Percentiles rank a stretch among this genome's conserved stretches.
phyloP scores from a whole-genome alignment of 2,329 filamentous ascomycete species.

The Parascedosporium putredinis region DNA sequence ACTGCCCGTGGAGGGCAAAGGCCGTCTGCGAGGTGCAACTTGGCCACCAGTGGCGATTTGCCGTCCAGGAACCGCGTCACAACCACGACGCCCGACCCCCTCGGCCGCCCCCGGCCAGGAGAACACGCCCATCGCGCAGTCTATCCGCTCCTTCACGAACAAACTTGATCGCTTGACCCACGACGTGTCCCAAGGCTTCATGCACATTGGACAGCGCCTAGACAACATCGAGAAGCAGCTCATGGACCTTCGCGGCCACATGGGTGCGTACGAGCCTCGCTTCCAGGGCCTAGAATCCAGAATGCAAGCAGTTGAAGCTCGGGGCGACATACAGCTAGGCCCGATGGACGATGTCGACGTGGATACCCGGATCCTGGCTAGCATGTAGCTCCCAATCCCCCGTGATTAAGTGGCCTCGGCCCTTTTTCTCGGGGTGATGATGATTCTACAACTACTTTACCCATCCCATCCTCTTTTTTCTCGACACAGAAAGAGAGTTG shows the following conservation, averaged over 20 bases:
- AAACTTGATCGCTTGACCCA: slow-evolving; percentile 50
- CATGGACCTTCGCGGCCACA: slow-evolving; percentile 38
- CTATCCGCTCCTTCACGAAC: slow-evolving; percentile 45
- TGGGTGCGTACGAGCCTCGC: slow-evolving; percentile 30
- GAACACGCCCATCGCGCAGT: slow-evolving; percentile 46
- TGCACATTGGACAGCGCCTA: slow-evolving; percentile 37
- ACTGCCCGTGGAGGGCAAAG: slow-evolving; percentile 54
- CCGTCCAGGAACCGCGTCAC: slow-evolving; percentile 47
- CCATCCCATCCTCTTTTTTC: too few species aligned
- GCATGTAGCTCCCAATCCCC: slow-evolving; percentile 1
- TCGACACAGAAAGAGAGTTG: not conserved
- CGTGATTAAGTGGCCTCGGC: not conserved
- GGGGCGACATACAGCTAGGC: slow-evolving; percentile 18
- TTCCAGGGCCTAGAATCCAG: slow-evolving; percentile 33
- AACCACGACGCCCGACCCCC: slow-evolving; percentile 51
- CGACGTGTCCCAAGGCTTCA: slow-evolving; percentile 42
- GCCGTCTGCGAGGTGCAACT: slow-evolving; percentile 54
- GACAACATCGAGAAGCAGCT: slow-evolving; percentile 45
- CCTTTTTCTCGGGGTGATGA: not conserved
- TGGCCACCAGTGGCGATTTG: slow-evolving; percentile 54
- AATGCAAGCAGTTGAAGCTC: slow-evolving; percentile 28
- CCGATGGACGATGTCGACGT: slow-evolving; percentile 37
- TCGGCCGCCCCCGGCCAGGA: slow-evolving; percentile 45
- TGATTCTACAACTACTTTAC: too few species aligned
- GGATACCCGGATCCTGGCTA: slow-evolving; percentile 30